Evolutionary conservation across 2,329 filamentous ascomycete species (phyloP).

Genomic region (Westerdykella sp.): DNA sequence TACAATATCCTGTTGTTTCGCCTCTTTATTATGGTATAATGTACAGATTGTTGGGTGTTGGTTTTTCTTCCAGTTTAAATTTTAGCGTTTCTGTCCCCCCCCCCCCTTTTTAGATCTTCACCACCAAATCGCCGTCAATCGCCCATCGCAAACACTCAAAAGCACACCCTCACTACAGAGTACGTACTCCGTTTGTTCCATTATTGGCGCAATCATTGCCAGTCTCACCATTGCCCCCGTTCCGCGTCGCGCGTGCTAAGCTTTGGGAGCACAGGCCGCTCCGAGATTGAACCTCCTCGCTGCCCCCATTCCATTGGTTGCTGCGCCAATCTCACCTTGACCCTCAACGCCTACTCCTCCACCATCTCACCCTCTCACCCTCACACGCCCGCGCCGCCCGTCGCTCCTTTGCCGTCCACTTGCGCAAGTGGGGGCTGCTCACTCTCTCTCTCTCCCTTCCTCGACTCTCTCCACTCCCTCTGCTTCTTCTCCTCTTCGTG

Average conservation of each 20-base stretch:
- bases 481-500: not conserved
- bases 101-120: not conserved
- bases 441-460: conserved; percentile 9
- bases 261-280: not conserved
- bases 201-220: not conserved
- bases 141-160: not conserved
- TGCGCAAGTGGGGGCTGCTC: not conserved
- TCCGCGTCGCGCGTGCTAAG: not conserved
- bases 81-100: too few relatives aligned
- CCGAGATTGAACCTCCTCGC: conserved; percentile 1
- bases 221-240: not conserved
- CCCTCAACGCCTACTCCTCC: not conserved
- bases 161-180: not conserved
- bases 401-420: not conserved
- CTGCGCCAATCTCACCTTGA: conserved; percentile 2
- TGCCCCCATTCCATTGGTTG: conserved; percentile 13
- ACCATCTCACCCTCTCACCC: not conserved
- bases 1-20: too few relatives aligned
- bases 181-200: not conserved
- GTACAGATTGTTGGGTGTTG: too few relatives aligned
- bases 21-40: too few relatives aligned
- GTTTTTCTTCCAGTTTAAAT: too few relatives aligned
- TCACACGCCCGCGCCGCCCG: conserved; percentile 3
- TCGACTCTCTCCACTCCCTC: conserved; percentile 2
- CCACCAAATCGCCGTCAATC: not conserved